Evolutionary conservation across 148 eudicot genomes (phyloP).

Genomic region (Suaeda aralocaspica): DNA sequence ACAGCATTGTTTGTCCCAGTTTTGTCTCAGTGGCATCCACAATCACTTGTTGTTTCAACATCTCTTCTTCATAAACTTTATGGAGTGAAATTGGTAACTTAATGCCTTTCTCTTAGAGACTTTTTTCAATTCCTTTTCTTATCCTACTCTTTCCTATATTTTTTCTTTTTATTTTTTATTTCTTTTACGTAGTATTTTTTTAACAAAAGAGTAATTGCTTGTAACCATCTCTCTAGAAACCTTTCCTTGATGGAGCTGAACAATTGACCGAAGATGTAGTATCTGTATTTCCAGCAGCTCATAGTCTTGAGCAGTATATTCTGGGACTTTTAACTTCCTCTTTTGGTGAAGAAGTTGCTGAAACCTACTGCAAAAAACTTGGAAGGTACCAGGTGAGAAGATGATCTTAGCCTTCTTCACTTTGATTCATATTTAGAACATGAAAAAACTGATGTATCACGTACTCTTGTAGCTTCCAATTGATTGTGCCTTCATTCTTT

Average conservation of each 20-base stretch:
- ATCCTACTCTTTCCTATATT: not conserved
- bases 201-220: constrained; percentile 14
- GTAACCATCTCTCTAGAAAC: constrained; percentile 60
- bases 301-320: constrained; percentile 80
- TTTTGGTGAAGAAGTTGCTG: constrained; percentile 76
- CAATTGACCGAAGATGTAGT: constrained; percentile 97
- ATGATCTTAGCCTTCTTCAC: constrained; percentile 9
- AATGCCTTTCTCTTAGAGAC: constrained; percentile 1
- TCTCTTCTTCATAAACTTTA: constrained; percentile 94
- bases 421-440: not conserved
- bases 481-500: not conserved
- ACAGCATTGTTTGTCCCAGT: constrained; percentile 65
- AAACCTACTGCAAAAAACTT: constrained; percentile 62
- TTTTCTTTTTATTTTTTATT: too few species aligned
- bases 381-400: constrained; percentile 69
- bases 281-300: constrained; percentile 94
- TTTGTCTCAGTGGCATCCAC: constrained; percentile 76
- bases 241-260: constrained; percentile 77
- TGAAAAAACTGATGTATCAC: not conserved
- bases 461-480: constrained; percentile 8
- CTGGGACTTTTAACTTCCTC: constrained; percentile 55
- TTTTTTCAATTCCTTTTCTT: not conserved
- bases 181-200: too few species aligned
- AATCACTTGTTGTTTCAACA: constrained; percentile 68
- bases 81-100: constrained; percentile 80